Evolutionary conservation across 148 eudicot genomes (phyloP).

Genomic region (Pouteria glomerata): DNA sequence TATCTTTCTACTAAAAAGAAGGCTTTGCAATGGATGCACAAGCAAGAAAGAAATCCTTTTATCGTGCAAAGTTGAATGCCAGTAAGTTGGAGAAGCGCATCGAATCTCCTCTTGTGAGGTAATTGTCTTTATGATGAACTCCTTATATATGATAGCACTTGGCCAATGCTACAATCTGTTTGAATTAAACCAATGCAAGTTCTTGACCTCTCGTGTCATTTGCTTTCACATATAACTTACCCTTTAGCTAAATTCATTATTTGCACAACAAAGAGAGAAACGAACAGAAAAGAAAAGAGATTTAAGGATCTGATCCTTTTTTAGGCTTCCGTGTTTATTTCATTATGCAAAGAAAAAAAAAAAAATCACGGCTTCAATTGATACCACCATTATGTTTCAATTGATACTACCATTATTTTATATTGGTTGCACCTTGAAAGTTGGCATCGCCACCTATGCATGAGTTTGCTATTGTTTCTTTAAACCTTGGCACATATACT

Average conservation of each 20-base stretch:
- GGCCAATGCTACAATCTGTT: background rate
- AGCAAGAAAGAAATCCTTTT: slow-evolving; percentile 62
- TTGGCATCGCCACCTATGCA: too few species aligned
- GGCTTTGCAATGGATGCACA: slow-evolving; percentile 56
- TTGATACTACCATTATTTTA: too few species aligned
- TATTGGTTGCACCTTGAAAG: too few species aligned
- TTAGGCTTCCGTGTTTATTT: background rate
- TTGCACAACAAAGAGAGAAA: background rate
- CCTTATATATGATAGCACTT: background rate
- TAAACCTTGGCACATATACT: too few species aligned
- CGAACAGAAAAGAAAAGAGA: background rate
- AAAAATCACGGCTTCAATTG: too few species aligned
- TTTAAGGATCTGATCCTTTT: background rate
- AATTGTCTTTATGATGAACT: slow-evolving; percentile 6
- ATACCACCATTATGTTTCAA: too few species aligned
- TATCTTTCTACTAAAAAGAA: background rate
- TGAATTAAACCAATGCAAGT: background rate
- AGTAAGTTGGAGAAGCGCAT: slow-evolving; percentile 63
- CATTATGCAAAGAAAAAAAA: too few species aligned
- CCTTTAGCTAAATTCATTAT: background rate
- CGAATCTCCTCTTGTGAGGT: slow-evolving; percentile 89
- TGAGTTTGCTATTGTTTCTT: too few species aligned
- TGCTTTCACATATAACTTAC: background rate
- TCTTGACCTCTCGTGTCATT: background rate
- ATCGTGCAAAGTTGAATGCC: slow-evolving; percentile 72